Percentiles rank a stretch among this genome's conserved stretches.
Evolutionary conservation across 2,329 filamentous ascomycete species (phyloP).

Genomic region (Ploettnerulaceae sp.): DNA sequence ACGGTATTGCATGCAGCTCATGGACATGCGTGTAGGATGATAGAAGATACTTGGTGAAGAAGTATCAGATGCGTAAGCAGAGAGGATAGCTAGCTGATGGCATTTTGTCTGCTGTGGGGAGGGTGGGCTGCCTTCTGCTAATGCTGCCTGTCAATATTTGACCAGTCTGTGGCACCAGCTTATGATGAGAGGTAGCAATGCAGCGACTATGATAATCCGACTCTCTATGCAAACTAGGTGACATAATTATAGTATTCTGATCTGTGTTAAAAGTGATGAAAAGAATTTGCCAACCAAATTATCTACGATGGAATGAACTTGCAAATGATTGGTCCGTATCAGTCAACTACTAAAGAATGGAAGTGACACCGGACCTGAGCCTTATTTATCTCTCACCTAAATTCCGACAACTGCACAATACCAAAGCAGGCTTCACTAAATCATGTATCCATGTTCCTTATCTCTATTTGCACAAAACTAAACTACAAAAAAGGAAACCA

Average conservation of each 20-base stretch:
- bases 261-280: no score
- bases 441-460: neutral
- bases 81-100: neutral
- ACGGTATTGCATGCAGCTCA: constrained; percentile 5
- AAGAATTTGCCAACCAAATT: no score
- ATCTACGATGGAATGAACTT: neutral
- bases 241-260: neutral
- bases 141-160: constrained; percentile 1
- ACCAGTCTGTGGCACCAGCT: constrained; percentile 1
- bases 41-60: neutral
- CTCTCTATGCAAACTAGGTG: neutral
- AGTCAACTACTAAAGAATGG: constrained; percentile 6
- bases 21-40: constrained; percentile 5
- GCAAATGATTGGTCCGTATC: constrained; percentile 5
- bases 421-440: no score
- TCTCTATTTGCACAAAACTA: neutral
- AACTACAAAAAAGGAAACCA: neutral
- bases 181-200: constrained; percentile 5
- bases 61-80: neutral
- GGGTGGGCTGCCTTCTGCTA: neutral
- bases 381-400: neutral
- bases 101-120: neutral
- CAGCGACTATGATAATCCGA: constrained; percentile 8
- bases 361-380: neutral
- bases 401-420: no score